Evolutionary conservation across 306 rosid genomes (phyloP).

Genomic region (Sophora flavescens): DNA sequence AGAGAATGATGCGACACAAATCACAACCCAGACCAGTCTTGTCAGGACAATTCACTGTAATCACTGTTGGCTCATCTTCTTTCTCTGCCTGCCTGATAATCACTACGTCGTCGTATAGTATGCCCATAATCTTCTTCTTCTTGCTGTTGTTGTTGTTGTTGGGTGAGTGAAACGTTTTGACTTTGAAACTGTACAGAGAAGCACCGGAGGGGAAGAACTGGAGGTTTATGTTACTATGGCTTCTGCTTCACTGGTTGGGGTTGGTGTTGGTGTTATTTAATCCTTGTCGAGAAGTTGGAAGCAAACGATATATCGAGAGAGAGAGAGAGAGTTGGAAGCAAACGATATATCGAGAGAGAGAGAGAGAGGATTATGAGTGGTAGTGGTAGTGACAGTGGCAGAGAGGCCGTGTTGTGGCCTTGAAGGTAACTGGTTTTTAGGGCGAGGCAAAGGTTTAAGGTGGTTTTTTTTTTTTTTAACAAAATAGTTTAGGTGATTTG

Average conservation of each 20-base stretch:
- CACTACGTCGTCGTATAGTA: constrained; percentile 82
- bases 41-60: constrained; percentile 96
- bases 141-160: not conserved
- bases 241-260: constrained; percentile 32
- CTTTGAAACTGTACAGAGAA: constrained; percentile 25
- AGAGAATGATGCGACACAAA: constrained; percentile 94
- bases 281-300: constrained; percentile 40
- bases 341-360: not conserved
- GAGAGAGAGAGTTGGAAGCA: not conserved
- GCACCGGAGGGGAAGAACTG: not conserved
- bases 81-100: constrained; percentile 66
- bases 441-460: not conserved
- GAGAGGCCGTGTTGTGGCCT: too few relatives aligned
- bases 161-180: not conserved
- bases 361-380: not conserved
- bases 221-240: not conserved
- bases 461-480: too few relatives aligned
- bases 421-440: too few relatives aligned
- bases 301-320: not conserved
- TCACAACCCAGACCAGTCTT: constrained; percentile 96
- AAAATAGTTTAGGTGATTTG: too few relatives aligned
- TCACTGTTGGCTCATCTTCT: constrained; percentile 72
- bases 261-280: constrained; percentile 29
- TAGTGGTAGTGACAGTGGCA: not conserved
- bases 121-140: constrained; percentile 65